Conservation (phyloP, 345 rosid species). For the Noccaea bulbosa region DNA sequence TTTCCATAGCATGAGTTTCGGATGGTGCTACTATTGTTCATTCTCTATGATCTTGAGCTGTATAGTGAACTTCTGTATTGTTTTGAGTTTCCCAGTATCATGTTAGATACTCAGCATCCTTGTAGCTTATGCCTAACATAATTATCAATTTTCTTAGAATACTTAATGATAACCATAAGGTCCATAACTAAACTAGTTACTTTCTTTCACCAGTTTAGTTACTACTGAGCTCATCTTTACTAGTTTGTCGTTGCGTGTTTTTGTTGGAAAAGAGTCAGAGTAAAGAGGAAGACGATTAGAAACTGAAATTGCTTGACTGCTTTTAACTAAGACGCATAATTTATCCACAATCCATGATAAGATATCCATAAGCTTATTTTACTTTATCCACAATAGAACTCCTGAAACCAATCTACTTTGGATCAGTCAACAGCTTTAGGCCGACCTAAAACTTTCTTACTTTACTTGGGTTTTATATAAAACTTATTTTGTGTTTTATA, state of each 20-base stretch:
- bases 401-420: too few relatives aligned
- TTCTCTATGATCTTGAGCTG: conserved; percentile 10
- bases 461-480: conserved; percentile 11
- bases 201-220: conserved; percentile 63
- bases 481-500: not conserved
- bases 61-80: not conserved
- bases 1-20: not conserved
- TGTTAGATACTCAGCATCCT: not conserved
- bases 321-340: too few relatives aligned
- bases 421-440: not conserved
- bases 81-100: not conserved
- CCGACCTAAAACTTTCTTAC: not conserved
- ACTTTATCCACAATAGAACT: too few relatives aligned
- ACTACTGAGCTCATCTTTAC: conserved; percentile 44
- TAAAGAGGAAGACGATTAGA: too few relatives aligned
- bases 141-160: not conserved
- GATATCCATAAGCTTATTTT: too few relatives aligned
- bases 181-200: conserved; percentile 1
- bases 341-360: too few relatives aligned
- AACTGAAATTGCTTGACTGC: too few relatives aligned
- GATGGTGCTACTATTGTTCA: conserved; percentile 2
- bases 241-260: conserved; percentile 17
- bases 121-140: not conserved
- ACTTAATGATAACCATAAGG: not conserved
- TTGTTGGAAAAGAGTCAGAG: not conserved